Percentiles rank a stretch among this genome's conserved stretches.
Conservation (phyloP, 2,329 filamentous ascomycete species). For the Aspergillus sp. region DNA sequence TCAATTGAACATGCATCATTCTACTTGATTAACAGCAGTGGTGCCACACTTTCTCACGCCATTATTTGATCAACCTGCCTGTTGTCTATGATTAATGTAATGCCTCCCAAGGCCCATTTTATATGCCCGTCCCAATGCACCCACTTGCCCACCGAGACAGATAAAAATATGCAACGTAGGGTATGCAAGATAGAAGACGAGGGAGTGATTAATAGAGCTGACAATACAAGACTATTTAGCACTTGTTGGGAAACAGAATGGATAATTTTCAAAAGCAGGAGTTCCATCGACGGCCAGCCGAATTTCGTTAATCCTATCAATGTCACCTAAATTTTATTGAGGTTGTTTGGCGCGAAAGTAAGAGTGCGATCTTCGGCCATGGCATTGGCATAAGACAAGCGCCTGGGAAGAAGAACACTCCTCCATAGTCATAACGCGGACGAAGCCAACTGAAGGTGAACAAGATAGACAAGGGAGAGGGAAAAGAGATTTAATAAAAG, state of each 20-base stretch:
- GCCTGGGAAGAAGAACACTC: conserved; percentile 4
- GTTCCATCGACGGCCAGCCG: conserved; percentile 13
- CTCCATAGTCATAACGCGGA: background rate
- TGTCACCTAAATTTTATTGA: background rate
- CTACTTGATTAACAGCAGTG: background rate
- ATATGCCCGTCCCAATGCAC: background rate
- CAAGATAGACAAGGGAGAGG: conserved; percentile 6
- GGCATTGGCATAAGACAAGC: conserved; percentile 20
- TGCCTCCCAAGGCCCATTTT: background rate
- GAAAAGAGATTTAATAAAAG: conserved; percentile 5
- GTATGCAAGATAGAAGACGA: background rate
- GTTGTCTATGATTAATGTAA: background rate
- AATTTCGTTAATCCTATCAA: conserved; percentile 13
- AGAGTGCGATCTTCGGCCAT: conserved; percentile 12
- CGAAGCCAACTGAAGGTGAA: background rate
- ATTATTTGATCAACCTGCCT: background rate
- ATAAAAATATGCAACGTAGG: background rate
- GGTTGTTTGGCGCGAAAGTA: background rate
- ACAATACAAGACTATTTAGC: background rate
- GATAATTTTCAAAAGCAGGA: background rate
- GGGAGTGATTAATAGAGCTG: background rate
- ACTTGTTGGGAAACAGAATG: background rate
- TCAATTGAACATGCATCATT: background rate
- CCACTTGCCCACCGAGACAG: background rate
- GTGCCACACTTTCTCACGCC: background rate